phyloP scores from a whole-genome alignment of 495 filamentous ascomycete genomes.

The Parathielavia hyrcaniae region DNA sequence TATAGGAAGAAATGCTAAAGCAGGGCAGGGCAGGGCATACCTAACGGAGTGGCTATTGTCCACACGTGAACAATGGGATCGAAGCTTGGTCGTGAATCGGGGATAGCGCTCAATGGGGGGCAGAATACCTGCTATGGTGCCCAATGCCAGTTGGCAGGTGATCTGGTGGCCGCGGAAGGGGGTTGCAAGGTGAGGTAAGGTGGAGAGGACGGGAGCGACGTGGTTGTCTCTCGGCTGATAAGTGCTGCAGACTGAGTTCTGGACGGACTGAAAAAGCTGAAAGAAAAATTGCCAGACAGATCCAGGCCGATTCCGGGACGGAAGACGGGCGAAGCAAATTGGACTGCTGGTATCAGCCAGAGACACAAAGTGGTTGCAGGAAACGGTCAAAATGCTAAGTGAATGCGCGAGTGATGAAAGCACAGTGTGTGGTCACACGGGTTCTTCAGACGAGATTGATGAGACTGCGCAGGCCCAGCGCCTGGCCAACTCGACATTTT shows the following conservation, averaged over 20 bases:
- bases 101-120: not conserved
- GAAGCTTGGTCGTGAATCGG: not conserved
- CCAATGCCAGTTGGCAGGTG: slow-evolving; percentile 27
- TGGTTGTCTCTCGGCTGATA: slow-evolving; percentile 4
- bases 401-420: not conserved
- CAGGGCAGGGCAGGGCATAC: not conserved
- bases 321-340: not conserved
- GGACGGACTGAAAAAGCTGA: not conserved
- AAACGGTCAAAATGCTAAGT: not conserved
- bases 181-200: not conserved
- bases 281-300: not conserved
- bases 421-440: too few relatives aligned
- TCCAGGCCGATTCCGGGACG: not conserved
- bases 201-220: slow-evolving; percentile 8
- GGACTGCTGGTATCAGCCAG: not conserved
- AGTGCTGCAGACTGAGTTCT: not conserved
- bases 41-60: not conserved
- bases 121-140: slow-evolving; percentile 12
- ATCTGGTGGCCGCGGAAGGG: slow-evolving; percentile 7
- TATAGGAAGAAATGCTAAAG: not conserved
- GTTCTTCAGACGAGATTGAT: too few relatives aligned
- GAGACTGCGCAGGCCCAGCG: not conserved
- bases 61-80: not conserved
- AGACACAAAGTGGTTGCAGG: not conserved
- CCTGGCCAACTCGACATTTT: slow-evolving; percentile 1